phyloP scores from a whole-genome alignment of 2,329 filamentous ascomycete genomes.

The Aureobasidium sp. region DNA sequence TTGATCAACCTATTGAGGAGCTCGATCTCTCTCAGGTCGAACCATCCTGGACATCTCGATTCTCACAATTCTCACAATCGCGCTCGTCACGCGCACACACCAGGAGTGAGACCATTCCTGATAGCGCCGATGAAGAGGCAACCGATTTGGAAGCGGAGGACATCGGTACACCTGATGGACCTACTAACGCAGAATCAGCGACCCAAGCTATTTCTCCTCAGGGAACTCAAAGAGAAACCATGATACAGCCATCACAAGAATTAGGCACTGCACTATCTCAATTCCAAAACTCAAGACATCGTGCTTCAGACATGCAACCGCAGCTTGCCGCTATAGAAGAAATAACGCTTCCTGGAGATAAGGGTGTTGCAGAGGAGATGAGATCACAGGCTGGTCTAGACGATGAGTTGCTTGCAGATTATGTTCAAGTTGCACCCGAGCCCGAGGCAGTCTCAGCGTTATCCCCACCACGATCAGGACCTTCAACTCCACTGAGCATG shows the following conservation, averaged over 20 bases:
- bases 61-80: neutral
- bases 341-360: neutral
- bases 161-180: neutral
- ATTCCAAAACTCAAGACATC: neutral
- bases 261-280: conserved; percentile 1
- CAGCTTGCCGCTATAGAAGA: neutral
- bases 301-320: neutral
- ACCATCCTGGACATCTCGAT: neutral
- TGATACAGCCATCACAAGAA: conserved; percentile 5
- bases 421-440: neutral
- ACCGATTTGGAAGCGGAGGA: neutral
- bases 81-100: conserved; percentile 6
- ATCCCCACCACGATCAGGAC: neutral
- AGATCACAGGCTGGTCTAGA: neutral
- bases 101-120: conserved; percentile 10
- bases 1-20: conserved; percentile 1
- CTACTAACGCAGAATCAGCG: neutral
- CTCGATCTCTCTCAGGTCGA: conserved; percentile 11
- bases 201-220: neutral
- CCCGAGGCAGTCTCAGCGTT: neutral
- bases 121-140: conserved; percentile 8
- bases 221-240: neutral
- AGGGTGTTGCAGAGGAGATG: conserved; percentile 13
- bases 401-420: conserved; percentile 5
- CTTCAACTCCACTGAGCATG: neutral